phyloP scores from a whole-genome alignment of 805 yeast genomes.

The Ogataea chonburiensis region DNA sequence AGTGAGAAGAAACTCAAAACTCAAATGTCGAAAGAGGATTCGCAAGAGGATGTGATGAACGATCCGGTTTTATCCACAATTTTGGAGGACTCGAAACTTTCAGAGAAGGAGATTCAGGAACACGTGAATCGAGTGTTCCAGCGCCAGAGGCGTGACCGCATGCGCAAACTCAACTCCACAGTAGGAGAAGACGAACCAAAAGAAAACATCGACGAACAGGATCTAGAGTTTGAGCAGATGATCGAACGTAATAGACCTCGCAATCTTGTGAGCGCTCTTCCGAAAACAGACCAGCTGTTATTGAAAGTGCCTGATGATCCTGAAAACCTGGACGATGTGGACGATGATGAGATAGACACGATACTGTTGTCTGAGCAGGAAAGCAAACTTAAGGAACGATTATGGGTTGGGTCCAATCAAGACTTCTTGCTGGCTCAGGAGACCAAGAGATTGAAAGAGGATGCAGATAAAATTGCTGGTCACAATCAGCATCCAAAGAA shows the following conservation, averaged over 20 bases:
- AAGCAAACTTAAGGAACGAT: constrained; percentile 66
- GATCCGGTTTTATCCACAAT: constrained; percentile 46
- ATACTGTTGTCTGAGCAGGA: constrained; percentile 69
- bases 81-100: constrained; percentile 42
- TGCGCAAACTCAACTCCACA: constrained; percentile 19
- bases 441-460: constrained; percentile 73
- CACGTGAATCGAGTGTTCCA: constrained; percentile 32
- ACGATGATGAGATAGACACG: constrained; percentile 73
- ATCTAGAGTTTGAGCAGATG: constrained; percentile 31
- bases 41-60: constrained; percentile 39
- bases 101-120: constrained; percentile 44
- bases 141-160: constrained; percentile 27
- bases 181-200: constrained; percentile 12
- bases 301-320: constrained; percentile 56
- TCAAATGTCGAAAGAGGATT: constrained; percentile 32
- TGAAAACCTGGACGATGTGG: constrained; percentile 68
- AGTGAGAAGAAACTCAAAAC: constrained; percentile 39
- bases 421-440: constrained; percentile 87
- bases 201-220: constrained; percentile 23
- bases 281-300: constrained; percentile 56
- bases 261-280: constrained; percentile 52
- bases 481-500: constrained; percentile 55
- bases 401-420: constrained; percentile 89
- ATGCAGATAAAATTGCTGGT: constrained; percentile 86
- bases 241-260: constrained; percentile 50